Base-by-base conservation (phyloP, 2,329 filamentous ascomycete species). In the Escovopsis sp. region DNA sequence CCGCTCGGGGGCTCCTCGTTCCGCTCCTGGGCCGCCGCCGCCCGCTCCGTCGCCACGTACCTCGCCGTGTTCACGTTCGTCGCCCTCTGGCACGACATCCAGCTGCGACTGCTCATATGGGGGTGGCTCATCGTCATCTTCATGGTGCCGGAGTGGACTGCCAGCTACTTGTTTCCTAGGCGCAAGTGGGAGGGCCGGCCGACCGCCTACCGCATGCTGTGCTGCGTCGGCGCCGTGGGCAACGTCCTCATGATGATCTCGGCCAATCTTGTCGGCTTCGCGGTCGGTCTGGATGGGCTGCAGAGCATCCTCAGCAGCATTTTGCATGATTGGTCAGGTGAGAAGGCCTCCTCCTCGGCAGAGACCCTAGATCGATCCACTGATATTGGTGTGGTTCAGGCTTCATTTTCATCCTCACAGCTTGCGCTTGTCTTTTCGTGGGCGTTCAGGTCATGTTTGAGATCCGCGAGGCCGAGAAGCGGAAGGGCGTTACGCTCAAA, bases 381-480 rank as follows among this genome's bases (percentile, higher is more conserved):
- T n/a, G n/a, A n/a, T n/a, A n/a, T n/a, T n/a, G n/a, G n/a, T n/a
- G n/a, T 18, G 15, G 11, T 10, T 5, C 33, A 67, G 88, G 90
- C 0, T 51, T 81, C 9, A 52, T 72, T 2, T 98, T 94, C 54
- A 57, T 96, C 31, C 51, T 76, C 10, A 65, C 66, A 3, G 81
- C 85, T 4, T 88, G 76, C 49, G 59, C 56, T n/a, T 75, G 72
- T 30, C 57, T 96, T 8, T 98, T 94, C 53, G 75, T 87, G 1
- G 87, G 80, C 18, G 72, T 81, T 29, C 88, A 96, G 61, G 63
- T 94, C 50, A 98, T 98, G 90, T 94, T 96, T 62, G 90, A 98
- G 63, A 71, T 92, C 45, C 68, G 90, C 35, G 84, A 94, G 61
- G 67, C 70, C 29, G 90, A 98, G 64, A 73, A 76, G 58, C 71